phyloP scores from a whole-genome alignment of 768 basidiomycete species.

The Lactarius indigo region DNA sequence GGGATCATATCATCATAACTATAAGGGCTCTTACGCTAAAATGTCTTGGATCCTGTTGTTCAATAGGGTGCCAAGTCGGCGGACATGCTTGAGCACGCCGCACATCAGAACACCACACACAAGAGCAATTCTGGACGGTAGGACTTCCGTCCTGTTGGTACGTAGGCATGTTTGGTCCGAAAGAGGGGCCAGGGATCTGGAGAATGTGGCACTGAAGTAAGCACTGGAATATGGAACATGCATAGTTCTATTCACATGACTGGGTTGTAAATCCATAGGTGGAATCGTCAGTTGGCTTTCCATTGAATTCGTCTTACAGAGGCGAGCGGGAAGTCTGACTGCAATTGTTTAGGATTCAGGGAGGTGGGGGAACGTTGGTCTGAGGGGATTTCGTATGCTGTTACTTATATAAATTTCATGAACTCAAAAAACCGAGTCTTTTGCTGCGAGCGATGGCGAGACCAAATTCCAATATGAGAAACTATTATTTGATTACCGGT shows the following conservation, averaged over 20 bases:
- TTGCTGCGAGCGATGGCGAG: no score
- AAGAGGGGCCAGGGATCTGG: neutral
- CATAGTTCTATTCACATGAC: neutral
- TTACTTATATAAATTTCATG: no score
- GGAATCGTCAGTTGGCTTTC: no score
- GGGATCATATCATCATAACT: neutral
- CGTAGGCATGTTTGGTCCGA: neutral
- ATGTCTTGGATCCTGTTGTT: neutral
- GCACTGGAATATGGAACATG: neutral
- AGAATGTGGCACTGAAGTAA: neutral
- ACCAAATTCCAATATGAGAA: no score
- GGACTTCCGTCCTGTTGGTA: neutral
- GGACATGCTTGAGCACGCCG: neutral
- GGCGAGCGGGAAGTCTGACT: no score
- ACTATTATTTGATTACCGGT: no score
- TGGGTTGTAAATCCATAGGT: no score
- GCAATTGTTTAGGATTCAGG: no score
- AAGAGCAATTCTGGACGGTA: neutral
- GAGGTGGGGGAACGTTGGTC: no score
- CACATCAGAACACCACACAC: neutral
- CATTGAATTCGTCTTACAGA: no score
- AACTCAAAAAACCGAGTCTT: no score
- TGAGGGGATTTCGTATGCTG: no score
- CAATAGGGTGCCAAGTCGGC: neutral
- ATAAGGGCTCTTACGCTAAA: neutral